These are phyloP conservation scores for Arbutus unedo DNA, from an alignment of 148 eudicot genomes.

Conservation along the genomic window DNA sequence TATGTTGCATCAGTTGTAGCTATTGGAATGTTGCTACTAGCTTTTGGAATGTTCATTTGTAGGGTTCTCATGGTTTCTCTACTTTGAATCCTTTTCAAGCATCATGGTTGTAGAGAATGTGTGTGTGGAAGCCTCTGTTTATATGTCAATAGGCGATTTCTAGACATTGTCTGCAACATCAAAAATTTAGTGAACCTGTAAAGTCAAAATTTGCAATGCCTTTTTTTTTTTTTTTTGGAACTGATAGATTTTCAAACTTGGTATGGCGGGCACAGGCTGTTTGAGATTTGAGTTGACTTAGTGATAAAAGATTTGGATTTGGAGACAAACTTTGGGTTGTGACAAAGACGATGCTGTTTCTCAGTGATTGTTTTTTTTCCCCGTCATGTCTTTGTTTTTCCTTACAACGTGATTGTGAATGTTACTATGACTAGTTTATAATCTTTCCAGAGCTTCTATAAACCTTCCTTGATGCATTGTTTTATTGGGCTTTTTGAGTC, in stretches of 20 bases:
- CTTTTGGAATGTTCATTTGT: not conserved
- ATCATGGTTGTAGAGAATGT: not conserved
- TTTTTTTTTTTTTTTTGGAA: not conserved
- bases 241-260: not conserved
- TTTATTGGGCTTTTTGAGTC: not conserved
- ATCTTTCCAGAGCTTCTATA: not conserved
- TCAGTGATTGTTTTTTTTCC: not conserved
- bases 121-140: not conserved
- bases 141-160: not conserved
- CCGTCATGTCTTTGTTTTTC: not conserved
- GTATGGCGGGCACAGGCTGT: not conserved
- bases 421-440: not conserved
- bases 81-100: not conserved
- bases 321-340: not conserved
- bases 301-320: not conserved
- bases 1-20: not conserved
- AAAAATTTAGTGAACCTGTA: not conserved
- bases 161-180: not conserved
- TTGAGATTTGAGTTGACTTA: not conserved
- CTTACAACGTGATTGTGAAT: not conserved
- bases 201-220: not conserved
- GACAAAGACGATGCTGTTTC: not conserved
- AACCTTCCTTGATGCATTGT: not conserved
- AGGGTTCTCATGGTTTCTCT: not conserved
- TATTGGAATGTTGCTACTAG: slow-evolving; percentile 5